Conservation (phyloP, 495 filamentous ascomycete species). For the Astrothelium subdiscretum region DNA sequence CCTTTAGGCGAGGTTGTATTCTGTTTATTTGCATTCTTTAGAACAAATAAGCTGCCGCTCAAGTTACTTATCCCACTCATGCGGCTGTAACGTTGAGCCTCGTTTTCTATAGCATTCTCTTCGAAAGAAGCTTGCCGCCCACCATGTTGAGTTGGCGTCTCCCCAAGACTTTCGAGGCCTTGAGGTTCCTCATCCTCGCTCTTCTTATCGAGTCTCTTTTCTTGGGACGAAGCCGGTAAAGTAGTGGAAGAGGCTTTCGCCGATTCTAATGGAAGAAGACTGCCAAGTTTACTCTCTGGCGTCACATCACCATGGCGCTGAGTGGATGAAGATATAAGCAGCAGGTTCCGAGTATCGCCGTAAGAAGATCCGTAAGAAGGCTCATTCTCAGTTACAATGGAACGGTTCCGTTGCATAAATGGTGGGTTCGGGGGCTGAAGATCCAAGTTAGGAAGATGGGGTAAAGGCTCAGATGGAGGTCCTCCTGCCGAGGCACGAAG, state of each 20-base stretch:
- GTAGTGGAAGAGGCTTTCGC: not conserved
- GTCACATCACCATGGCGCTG: not conserved
- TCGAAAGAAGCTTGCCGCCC: not conserved
- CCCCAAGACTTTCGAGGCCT: not conserved
- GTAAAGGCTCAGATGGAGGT: conserved; percentile 11
- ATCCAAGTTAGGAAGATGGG: conserved; percentile 9
- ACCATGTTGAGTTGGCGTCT: no score
- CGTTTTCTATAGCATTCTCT: not conserved
- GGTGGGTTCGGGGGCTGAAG: conserved; percentile 5
- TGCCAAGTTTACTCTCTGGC: not conserved
- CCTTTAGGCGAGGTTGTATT: not conserved
- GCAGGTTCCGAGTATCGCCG: conserved; percentile 22
- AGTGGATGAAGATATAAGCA: conserved; percentile 7
- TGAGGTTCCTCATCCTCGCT: not conserved
- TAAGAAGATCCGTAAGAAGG: conserved; percentile 19
- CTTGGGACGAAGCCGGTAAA: not conserved
- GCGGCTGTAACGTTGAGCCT: not conserved
- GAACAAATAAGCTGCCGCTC: conserved; percentile 5
- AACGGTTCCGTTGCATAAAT: not conserved
- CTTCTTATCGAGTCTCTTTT: not conserved
- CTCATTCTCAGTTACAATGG: conserved; percentile 3
- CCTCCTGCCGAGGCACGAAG: not conserved
- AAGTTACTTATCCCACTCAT: conserved; percentile 10
- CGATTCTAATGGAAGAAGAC: not conserved
- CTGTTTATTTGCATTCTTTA: not conserved